Conservation (phyloP, 768 basidiomycete species). For the Rossbeevera mucosa region DNA sequence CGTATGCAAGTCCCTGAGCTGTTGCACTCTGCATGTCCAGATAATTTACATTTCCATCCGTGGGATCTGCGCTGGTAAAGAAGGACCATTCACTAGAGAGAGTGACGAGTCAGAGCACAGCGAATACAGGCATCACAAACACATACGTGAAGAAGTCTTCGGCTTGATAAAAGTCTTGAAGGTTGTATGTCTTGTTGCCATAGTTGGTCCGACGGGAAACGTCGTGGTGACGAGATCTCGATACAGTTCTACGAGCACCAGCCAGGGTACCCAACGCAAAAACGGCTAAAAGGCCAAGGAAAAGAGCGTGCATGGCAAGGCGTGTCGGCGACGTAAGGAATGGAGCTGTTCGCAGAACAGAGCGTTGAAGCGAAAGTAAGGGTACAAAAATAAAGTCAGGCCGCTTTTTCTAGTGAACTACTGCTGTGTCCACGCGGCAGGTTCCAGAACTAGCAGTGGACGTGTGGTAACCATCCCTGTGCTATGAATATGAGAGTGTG, state of each 20-base stretch:
- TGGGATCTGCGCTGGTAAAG: constrained; percentile 61
- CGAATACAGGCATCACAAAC: neutral
- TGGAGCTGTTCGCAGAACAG: constrained; percentile 1
- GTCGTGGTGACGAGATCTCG: constrained; percentile 29
- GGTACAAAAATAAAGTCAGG: neutral
- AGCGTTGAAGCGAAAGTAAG: neutral
- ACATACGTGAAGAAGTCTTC: constrained; percentile 58
- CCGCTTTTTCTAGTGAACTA: neutral
- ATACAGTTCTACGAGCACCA: constrained; percentile 27
- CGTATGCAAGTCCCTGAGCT: constrained; percentile 53
- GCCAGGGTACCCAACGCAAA: constrained; percentile 35
- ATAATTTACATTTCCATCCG: constrained; percentile 65
- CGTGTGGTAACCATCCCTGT: constrained; percentile 15
- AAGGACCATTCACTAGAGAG: constrained; percentile 61
- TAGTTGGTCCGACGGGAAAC: constrained; percentile 16
- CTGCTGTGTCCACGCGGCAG: constrained; percentile 1
- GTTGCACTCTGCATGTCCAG: constrained; percentile 44
- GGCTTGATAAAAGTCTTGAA: constrained; percentile 43
- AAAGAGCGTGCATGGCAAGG: constrained; percentile 31
- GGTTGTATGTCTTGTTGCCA: constrained; percentile 29
- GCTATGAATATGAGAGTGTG: constrained; percentile 7
- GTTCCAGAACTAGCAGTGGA: neutral
- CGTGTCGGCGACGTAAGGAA: constrained; percentile 9
- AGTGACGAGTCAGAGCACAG: neutral
- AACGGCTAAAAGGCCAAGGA: constrained; percentile 29